Evolutionary conservation across 495 filamentous ascomycete species (phyloP), one percentile per base, ranked within the genome.

Genomic region (Xylaria longipes): DNA sequence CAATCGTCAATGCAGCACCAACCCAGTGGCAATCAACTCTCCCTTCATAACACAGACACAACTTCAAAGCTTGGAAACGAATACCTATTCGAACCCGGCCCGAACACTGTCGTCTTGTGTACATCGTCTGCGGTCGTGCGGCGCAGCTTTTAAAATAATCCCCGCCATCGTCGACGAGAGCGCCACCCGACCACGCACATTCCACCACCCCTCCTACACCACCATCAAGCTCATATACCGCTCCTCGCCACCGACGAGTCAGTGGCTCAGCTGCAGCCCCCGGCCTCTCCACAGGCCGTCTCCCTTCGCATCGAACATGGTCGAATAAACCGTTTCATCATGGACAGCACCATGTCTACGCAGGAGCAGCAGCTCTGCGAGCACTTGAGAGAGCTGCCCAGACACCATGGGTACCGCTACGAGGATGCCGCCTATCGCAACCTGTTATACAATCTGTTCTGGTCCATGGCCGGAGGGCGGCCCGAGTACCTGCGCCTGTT

Each of bases 301-400:
- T 58, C 33, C 35, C 43, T 35, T 69, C 64, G 65, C 69, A 60
- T 41, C 35, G 60, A 60, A 52, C 52, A 71, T 71, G 69, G 22
- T 71, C 22, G 27, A 66, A 60, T 71, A 54, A 52, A 5, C 56
- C 7, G 45, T 29, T 68, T 25, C 14, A 60, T 61, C 39, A 85
- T 85, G 84, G 83, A 81, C 74, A 74, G 77, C 70, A 41, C 75
- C 66, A 85, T 93, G 83, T 89, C 90, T 72, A 90, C 90, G 68
- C 90, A 91, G 83, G 94, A 97, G 87, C 90, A 83, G 81, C 88
- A 90, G 79, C 91, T 98, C 79, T 93, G 92, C 81, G 86, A 88
- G 74, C 82, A 90, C 73, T 88, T 99, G 77, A 86, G 91, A 78
- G 87, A 90, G 75, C 88, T 94, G 71, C 91, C 96, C 70, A 76